These are phyloP conservation scores for Irpex sp. DNA, from an alignment of 1,284 basidiomycete genomes.

Conservation along the genomic window DNA sequence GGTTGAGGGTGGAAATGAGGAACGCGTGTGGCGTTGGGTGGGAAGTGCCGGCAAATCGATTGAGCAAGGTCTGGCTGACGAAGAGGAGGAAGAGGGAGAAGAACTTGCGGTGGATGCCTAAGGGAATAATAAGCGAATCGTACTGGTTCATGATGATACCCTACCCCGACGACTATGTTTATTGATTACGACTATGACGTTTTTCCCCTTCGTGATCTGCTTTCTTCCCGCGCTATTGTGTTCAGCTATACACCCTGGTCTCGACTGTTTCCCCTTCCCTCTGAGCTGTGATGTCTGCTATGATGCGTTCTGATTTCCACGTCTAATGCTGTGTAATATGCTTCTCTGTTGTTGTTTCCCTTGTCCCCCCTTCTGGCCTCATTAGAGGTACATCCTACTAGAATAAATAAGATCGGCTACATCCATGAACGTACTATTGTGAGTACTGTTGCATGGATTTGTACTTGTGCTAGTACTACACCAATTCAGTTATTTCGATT, in stretches of 20 bases:
- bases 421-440: too few relatives aligned
- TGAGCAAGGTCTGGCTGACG: slow-evolving; percentile 16
- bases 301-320: background rate
- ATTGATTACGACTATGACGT: slow-evolving; percentile 2
- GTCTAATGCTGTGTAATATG: background rate
- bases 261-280: background rate
- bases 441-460: background rate
- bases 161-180: background rate
- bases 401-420: background rate
- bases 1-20: slow-evolving; percentile 83
- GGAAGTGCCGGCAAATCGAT: slow-evolving; percentile 42
- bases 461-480: background rate
- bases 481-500: too few relatives aligned
- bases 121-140: background rate
- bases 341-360: background rate
- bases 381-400: background rate
- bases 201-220: background rate
- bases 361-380: background rate
- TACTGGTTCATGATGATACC: background rate
- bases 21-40: slow-evolving; percentile 83
- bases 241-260: background rate
- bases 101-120: slow-evolving; percentile 7
- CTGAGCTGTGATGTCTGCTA: background rate
- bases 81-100: background rate
- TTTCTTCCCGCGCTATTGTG: background rate